Evolutionary conservation across 2,329 filamentous ascomycete genomes (phyloP).

Genomic region (Claviceps maximensis): DNA sequence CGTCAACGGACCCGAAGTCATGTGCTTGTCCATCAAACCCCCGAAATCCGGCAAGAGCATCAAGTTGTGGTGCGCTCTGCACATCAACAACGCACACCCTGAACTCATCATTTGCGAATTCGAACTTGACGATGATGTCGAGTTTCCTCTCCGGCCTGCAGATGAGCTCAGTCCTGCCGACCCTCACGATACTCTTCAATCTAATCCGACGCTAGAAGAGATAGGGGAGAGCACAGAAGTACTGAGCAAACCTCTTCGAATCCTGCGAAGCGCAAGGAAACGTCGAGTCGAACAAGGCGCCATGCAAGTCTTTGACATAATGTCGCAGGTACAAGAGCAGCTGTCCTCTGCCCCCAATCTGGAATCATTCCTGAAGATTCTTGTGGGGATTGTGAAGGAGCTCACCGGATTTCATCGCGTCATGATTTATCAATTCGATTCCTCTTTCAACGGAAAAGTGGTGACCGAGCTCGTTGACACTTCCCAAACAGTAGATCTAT

Average conservation of each 20-base stretch:
- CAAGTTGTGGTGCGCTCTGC: constrained; percentile 81
- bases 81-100: constrained; percentile 54
- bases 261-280: constrained; percentile 62
- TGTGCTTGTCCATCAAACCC: constrained; percentile 59
- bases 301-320: constrained; percentile 84
- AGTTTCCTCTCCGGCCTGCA: constrained; percentile 52
- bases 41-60: constrained; percentile 37
- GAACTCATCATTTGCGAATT: constrained; percentile 78
- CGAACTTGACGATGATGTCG: constrained; percentile 64
- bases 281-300: constrained; percentile 65
- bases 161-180: constrained; percentile 46
- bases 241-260: constrained; percentile 61
- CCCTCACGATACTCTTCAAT: constrained; percentile 61
- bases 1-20: constrained; percentile 72
- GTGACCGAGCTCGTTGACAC: constrained; percentile 81
- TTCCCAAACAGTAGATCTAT: constrained; percentile 64
- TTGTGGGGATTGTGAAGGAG: constrained; percentile 79
- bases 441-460: constrained; percentile 68
- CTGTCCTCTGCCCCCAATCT: constrained; percentile 58
- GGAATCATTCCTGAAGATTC: constrained; percentile 62
- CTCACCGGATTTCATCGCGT: constrained; percentile 83
- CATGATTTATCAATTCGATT: constrained; percentile 87
- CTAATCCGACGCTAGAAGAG: constrained; percentile 61
- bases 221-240: constrained; percentile 63
- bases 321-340: constrained; percentile 85